A percentile compares a stretch with the other conserved stretches of the same genome.
These are phyloP conservation scores for Copromyces sp. DNA, from an alignment of 495 filamentous ascomycete species.

Conservation along the genomic window DNA sequence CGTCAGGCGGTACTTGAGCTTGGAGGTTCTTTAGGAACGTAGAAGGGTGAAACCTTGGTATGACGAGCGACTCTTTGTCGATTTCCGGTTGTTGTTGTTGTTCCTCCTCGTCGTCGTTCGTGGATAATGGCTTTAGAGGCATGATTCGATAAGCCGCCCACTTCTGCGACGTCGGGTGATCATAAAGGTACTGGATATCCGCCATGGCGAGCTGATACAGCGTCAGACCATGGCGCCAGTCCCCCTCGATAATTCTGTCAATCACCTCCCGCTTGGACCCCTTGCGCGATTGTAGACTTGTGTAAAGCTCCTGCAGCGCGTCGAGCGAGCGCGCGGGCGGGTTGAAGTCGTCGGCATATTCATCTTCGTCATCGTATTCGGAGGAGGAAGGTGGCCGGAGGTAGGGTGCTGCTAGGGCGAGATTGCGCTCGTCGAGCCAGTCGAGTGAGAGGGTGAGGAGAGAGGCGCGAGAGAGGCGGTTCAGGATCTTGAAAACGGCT, in stretches of 20 bases:
- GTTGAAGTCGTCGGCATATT: slow-evolving; percentile 45
- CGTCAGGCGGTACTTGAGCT: slow-evolving; percentile 55
- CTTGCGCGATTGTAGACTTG: slow-evolving; percentile 41
- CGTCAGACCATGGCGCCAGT: slow-evolving; percentile 70
- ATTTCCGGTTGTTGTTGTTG: slow-evolving; percentile 7
- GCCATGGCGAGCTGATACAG: slow-evolving; percentile 74
- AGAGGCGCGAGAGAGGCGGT: slow-evolving; percentile 57
- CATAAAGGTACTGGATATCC: slow-evolving; percentile 67
- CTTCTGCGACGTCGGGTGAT: slow-evolving; percentile 58
- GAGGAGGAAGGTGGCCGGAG: slow-evolving; percentile 18
- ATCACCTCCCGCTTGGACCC: slow-evolving; percentile 65
- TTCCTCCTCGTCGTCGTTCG: slow-evolving; percentile 22
- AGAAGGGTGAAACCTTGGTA: slow-evolving; percentile 66
- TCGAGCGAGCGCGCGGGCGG: slow-evolving; percentile 50
- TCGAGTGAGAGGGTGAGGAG: slow-evolving; percentile 57
- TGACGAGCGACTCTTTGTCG: slow-evolving; percentile 34
- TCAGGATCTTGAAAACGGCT: slow-evolving; percentile 53
- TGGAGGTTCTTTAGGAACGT: slow-evolving; percentile 68
- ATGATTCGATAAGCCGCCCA: slow-evolving; percentile 64
- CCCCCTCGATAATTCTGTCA: slow-evolving; percentile 66
- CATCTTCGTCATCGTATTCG: slow-evolving; percentile 29
- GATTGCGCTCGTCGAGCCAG: slow-evolving; percentile 61
- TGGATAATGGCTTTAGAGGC: slow-evolving; percentile 25
- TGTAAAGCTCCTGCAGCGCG: slow-evolving; percentile 54
- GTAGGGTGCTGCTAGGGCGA: slow-evolving; percentile 45